These are phyloP conservation scores for Chytriomyces sp. DNA, from an alignment of 192 early-diverging fungal genomes.

Conservation along the genomic window DNA sequence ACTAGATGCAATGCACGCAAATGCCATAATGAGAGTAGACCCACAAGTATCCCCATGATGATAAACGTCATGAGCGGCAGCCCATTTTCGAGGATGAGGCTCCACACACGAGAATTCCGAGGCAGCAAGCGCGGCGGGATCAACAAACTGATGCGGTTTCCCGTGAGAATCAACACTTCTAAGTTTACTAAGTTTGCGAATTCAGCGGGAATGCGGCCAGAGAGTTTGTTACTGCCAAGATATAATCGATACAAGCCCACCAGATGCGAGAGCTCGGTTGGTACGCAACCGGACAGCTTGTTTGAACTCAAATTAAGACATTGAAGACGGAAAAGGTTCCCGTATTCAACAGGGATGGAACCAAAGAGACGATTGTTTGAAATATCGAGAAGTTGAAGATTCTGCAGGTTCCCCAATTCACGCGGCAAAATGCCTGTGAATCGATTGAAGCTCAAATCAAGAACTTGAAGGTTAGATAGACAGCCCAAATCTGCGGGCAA, in stretches of 20 bases:
- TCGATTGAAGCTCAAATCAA: background rate
- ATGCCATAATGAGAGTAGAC: background rate
- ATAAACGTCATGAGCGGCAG: background rate
- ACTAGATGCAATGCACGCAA: background rate
- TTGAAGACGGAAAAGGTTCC: background rate
- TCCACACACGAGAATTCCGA: background rate
- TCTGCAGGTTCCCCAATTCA: background rate
- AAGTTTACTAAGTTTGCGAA: background rate
- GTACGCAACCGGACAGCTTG: background rate
- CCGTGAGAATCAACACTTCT: slow-evolving; percentile 1
- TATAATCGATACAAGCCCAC: background rate
- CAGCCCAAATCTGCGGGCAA: background rate
- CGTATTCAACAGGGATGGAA: background rate
- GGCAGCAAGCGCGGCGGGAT: background rate
- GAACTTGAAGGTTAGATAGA: background rate
- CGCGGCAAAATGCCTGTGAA: background rate
- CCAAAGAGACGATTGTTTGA: background rate
- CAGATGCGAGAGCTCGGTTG: background rate
- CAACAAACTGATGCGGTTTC: background rate
- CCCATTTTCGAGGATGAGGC: background rate
- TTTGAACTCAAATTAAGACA: background rate
- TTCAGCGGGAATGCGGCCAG: background rate
- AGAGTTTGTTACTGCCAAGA: background rate
- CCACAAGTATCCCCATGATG: background rate
- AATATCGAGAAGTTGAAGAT: background rate